phyloP scores from a whole-genome alignment of 2,329 filamentous ascomycete species.

The Dactylellina cionopaga region DNA sequence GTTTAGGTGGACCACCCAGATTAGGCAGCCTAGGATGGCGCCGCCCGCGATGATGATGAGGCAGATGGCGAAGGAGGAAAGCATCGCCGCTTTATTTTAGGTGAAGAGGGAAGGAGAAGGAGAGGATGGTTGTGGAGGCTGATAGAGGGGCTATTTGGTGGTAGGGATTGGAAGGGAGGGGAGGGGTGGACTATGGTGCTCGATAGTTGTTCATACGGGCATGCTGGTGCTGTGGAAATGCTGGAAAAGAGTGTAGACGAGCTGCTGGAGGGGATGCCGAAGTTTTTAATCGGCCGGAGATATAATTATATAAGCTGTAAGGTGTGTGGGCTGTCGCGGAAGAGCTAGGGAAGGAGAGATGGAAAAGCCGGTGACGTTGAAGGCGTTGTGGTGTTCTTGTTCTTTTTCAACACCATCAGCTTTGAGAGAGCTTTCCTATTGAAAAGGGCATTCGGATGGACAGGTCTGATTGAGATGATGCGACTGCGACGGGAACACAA shows the following conservation, averaged over 20 bases:
- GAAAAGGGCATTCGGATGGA: not conserved
- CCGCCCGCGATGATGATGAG: conserved; percentile 42
- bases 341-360: conserved; percentile 3
- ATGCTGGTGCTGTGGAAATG: conserved; percentile 6
- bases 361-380: not conserved
- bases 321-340: conserved; percentile 3
- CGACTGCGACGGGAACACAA: conserved; percentile 7
- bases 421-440: not conserved
- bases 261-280: not conserved
- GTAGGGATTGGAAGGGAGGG: not conserved
- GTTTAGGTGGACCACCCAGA: conserved; percentile 48
- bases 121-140: not conserved
- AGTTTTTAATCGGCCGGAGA: too few relatives aligned
- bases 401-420: not conserved
- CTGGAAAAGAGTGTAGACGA: not conserved
- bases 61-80: conserved; percentile 47
- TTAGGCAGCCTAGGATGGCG: conserved; percentile 38
- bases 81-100: conserved; percentile 7
- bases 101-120: not conserved
- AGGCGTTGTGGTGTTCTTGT: conserved; percentile 30
- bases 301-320: too few relatives aligned
- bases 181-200: not conserved
- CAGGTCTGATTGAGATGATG: not conserved
- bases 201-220: conserved; percentile 7
- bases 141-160: not conserved